Evolutionary conservation across 192 early-diverging fungal species (phyloP).

Genomic region (Backusella mclennaniae): DNA sequence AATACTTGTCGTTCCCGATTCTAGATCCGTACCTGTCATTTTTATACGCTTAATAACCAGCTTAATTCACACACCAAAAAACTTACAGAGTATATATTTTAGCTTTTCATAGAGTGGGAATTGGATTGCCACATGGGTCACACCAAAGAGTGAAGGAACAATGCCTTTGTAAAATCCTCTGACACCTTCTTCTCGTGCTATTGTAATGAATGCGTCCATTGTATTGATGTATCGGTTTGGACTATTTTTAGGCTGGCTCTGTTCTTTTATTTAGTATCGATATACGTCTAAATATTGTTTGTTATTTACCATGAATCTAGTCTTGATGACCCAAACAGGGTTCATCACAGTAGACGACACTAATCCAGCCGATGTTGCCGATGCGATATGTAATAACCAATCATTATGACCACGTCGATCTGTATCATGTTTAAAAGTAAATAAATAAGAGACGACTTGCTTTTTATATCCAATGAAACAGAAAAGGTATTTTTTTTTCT

Average conservation of each 20-base stretch:
- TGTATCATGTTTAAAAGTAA: neutral
- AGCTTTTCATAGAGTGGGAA: conserved; percentile 96
- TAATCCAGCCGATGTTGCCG: conserved; percentile 85
- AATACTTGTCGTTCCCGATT: conserved; percentile 48
- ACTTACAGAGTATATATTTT: conserved; percentile 58
- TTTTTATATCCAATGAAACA: too few relatives aligned
- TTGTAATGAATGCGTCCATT: conserved; percentile 75
- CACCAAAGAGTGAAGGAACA: conserved; percentile 87
- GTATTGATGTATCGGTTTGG: conserved; percentile 83
- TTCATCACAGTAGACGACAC: conserved; percentile 78
- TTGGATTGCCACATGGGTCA: conserved; percentile 90
- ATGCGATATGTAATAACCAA: conserved; percentile 70
- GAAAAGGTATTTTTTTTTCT: neutral
- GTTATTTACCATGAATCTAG: conserved; percentile 74
- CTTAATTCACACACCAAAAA: conserved; percentile 11
- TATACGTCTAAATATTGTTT: neutral
- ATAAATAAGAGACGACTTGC: too few relatives aligned
- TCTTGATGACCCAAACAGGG: conserved; percentile 93
- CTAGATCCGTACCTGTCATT: conserved; percentile 10
- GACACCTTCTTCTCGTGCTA: conserved; percentile 73
- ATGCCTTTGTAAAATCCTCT: conserved; percentile 91
- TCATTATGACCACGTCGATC: conserved; percentile 32
- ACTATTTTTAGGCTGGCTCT: conserved; percentile 75
- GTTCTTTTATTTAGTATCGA: neutral
- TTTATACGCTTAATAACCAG: neutral